Evolutionary conservation across 495 filamentous ascomycete species (phyloP).

Genomic region (Penicillium antarcticum): DNA sequence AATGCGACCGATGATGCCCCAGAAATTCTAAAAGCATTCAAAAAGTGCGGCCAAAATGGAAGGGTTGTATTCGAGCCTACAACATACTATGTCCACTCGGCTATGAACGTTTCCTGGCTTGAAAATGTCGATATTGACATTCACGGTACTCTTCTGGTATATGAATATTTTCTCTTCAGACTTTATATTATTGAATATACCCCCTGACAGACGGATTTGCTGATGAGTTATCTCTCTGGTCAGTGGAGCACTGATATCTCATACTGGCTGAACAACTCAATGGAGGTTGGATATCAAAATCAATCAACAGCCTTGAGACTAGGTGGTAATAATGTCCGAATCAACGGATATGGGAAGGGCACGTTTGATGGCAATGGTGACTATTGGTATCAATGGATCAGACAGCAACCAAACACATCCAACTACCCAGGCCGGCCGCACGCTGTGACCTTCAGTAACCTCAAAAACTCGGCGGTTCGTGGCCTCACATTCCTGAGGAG

Average conservation of each 20-base stretch:
- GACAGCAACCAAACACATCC: conserved; percentile 21
- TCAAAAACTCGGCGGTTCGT: conserved; percentile 32
- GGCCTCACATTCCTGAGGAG: conserved; percentile 37
- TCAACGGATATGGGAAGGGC: conserved; percentile 37
- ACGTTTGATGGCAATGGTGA: conserved; percentile 45
- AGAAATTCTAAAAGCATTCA: conserved; percentile 38
- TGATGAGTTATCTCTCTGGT: background rate
- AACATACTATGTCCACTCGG: conserved; percentile 37
- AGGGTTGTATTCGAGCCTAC: conserved; percentile 34
- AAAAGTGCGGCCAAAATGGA: conserved; percentile 33
- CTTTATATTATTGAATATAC: no score
- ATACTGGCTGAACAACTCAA: conserved; percentile 46
- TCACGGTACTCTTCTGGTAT: conserved; percentile 27
- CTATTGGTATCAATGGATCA: conserved; percentile 36
- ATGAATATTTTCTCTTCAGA: no score
- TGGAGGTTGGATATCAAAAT: conserved; percentile 45
- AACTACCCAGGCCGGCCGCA: conserved; percentile 45
- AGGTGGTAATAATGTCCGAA: conserved; percentile 39
- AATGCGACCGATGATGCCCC: conserved; percentile 34
- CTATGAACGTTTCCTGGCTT: conserved; percentile 42
- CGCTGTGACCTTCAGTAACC: conserved; percentile 32
- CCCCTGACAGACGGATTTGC: no score
- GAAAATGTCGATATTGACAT: conserved; percentile 41
- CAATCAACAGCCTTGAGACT: conserved; percentile 47
- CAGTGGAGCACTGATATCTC: conserved; percentile 42